A percentile compares a stretch with the other conserved stretches of the same genome.
Evolutionary conservation across 345 rosid genomes (phyloP).

Genomic region (Capsella bursapastoris): DNA sequence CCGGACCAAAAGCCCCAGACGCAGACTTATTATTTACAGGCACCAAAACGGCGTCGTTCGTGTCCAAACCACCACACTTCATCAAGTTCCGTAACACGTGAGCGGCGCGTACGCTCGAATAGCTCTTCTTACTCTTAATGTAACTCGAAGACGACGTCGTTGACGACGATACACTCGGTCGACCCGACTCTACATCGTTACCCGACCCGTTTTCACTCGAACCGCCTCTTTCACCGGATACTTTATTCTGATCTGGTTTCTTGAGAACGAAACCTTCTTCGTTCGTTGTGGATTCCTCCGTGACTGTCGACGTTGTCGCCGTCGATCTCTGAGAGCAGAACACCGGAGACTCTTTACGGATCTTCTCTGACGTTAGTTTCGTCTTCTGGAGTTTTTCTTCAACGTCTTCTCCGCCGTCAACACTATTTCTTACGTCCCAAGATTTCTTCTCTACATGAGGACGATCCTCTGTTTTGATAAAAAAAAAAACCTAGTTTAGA

Average conservation of each 20-base stretch:
- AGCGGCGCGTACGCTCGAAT: conserved; percentile 50
- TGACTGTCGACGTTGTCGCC: conserved; percentile 43
- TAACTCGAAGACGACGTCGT: conserved; percentile 44
- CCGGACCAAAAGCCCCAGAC: conserved; percentile 37
- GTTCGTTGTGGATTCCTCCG: conserved; percentile 46
- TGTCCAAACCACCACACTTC: conserved; percentile 57
- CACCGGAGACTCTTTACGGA: conserved; percentile 45
- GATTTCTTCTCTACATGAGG: conserved; percentile 26
- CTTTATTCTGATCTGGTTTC: conserved; percentile 16
- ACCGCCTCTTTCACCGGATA: neutral
- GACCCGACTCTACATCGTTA: conserved; percentile 13
- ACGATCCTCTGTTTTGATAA: conserved; percentile 39
- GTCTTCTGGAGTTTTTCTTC: conserved; percentile 31
- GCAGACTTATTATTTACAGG: conserved; percentile 42
- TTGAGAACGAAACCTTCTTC: conserved; percentile 37
- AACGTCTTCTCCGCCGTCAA: neutral
- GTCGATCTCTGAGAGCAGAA: conserved; percentile 49
- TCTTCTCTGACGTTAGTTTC: conserved; percentile 9
- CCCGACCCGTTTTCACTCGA: conserved; percentile 16
- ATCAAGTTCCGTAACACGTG: conserved; percentile 53
- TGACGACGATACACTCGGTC: conserved; percentile 37
- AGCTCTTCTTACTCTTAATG: conserved; percentile 45
- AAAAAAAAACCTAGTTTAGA: neutral
- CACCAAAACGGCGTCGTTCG: conserved; percentile 55
- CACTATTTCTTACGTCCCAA: conserved; percentile 30